Conservation (phyloP, 257 asterid species). For the Schizonepeta tenuifolia region DNA sequence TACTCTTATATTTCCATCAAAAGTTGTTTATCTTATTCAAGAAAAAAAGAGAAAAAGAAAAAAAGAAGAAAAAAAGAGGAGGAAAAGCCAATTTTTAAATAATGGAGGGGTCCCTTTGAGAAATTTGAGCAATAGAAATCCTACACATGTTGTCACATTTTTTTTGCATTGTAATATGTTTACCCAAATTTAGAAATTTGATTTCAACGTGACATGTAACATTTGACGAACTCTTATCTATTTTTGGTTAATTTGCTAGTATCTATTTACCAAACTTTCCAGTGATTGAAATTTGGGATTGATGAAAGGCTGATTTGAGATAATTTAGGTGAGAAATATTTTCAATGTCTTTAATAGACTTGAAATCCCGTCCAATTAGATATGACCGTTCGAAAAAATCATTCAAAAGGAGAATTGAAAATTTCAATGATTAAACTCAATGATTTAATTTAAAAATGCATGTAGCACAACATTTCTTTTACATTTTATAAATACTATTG, state of each 20-base stretch:
- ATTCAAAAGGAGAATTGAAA: neutral
- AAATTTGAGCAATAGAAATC: constrained; percentile 32
- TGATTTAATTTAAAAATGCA: too few species aligned
- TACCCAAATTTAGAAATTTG: constrained; percentile 30
- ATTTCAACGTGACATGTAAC: constrained; percentile 18
- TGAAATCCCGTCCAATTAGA: neutral
- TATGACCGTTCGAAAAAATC: neutral
- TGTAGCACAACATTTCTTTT: too few species aligned
- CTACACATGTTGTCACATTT: constrained; percentile 23
- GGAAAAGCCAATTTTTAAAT: constrained; percentile 14
- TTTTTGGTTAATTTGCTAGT: neutral
- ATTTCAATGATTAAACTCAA: neutral
- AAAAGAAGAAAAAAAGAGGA: neutral
- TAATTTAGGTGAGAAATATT: neutral
- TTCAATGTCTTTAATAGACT: neutral
- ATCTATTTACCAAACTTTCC: neutral
- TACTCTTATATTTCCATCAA: constrained; percentile 33
- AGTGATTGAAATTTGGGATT: neutral
- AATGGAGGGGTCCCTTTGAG: constrained; percentile 38
- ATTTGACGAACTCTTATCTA: constrained; percentile 4
- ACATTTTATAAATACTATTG: too few species aligned
- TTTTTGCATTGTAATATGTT: constrained; percentile 26
- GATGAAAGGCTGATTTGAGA: neutral
- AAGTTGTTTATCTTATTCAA: constrained; percentile 37
- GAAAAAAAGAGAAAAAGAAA: constrained; percentile 26